Base-by-base conservation (phyloP, 352 stramenopile species). In the Pythium aquatile region DNA sequence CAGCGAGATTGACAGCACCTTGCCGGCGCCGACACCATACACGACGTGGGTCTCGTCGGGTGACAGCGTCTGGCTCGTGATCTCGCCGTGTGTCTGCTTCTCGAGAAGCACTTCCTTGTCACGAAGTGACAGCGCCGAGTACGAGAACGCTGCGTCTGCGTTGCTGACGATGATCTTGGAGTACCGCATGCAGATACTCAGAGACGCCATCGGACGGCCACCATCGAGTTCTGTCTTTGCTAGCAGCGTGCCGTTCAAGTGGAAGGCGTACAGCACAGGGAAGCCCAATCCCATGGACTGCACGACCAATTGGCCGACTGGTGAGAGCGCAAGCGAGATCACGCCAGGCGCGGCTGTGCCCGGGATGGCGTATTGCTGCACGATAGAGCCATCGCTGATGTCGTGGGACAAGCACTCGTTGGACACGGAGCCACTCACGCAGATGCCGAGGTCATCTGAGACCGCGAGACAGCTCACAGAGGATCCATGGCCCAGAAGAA, bases 151-250 rank as follows among this genome's bases (percentile, higher is more conserved):
- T 4, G 60, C 40, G 8, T 77, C 58, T 13, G 59, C 67, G 54
- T 92, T 92, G 73, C 81, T 94, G 46, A 83, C 73, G 29, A 94
- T 74, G 4, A 89, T 72, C 57, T 87, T 85, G 28, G 78, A 89
- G 55, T 83, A 90, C 7, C 79, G 79, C 48, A 72, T 75, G 52
- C 74, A 91, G 47, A 91, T 76, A 35, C 65, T 79, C 54, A 91
- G 30, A 13, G 68, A 82, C 8, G 60, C 71, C 77, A 92, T 92
- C 9, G 73, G 72, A 0, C 29, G 46, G 1, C 74, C 65, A 4
- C 70, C 70, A 17, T 64, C 48, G 29, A 90, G 59, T 26, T 42
- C 57, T 0, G 77, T 60, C 40, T 72, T 63, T 24, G 83, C 85
- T 51, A 96, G 58, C 29, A 88, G 46, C 14, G 63, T 70, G 13